Evolutionary conservation across 768 basidiomycete genomes (phyloP).

Genomic region (Inosperma sp.): DNA sequence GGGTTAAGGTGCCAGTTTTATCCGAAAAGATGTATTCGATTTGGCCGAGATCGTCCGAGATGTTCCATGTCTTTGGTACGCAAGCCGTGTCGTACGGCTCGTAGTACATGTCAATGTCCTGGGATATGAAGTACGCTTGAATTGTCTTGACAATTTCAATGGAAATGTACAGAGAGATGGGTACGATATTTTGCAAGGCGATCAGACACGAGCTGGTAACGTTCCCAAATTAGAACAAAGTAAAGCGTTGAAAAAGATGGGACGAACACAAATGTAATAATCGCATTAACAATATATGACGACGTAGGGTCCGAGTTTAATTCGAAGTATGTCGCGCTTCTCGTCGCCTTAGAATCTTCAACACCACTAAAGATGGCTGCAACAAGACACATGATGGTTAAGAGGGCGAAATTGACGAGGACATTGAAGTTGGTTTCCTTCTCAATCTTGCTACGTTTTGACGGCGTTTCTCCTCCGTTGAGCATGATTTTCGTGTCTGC

Average conservation of each 20-base stretch:
- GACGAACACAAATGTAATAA: conserved; percentile 89
- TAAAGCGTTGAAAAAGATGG: not conserved
- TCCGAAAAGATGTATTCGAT: conserved; percentile 91
- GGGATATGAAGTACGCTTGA: conserved; percentile 94
- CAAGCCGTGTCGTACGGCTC: conserved; percentile 80
- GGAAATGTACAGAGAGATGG: conserved; percentile 93
- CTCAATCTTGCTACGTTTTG: conserved; percentile 97
- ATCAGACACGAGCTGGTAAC: conserved; percentile 77
- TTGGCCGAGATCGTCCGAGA: conserved; percentile 97
- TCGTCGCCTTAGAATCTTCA: conserved; percentile 52
- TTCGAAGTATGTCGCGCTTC: conserved; percentile 75
- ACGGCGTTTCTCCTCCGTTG: conserved; percentile 89
- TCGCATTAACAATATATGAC: conserved; percentile 61
- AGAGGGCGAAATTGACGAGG: conserved; percentile 82
- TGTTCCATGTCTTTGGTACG: conserved; percentile 97
- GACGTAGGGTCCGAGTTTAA: conserved; percentile 55
- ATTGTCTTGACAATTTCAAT: conserved; percentile 98
- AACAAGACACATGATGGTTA: conserved; percentile 70
- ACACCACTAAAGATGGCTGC: conserved; percentile 76
- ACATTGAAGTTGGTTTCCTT: conserved; percentile 99
- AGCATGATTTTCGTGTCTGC: conserved; percentile 90
- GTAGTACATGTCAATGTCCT: conserved; percentile 97
- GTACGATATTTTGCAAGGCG: conserved; percentile 96
- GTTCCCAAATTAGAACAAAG: not conserved
- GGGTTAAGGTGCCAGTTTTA: conserved; percentile 96